phyloP scores from a whole-genome alignment of 169 alveolate species.

The Ichthyophthirius multifiliis region DNA sequence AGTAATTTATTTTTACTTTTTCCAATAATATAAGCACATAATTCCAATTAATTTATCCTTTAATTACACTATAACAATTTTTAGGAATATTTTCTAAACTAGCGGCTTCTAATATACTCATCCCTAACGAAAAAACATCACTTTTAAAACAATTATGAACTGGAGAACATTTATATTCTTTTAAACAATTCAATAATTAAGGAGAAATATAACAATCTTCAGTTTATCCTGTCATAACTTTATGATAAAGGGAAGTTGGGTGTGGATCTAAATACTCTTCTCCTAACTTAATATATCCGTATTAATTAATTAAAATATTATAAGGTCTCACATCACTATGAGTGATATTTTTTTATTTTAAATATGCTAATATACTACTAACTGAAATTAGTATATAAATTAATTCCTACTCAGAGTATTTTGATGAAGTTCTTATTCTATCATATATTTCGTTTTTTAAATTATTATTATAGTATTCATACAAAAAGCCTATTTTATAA shows the following conservation, averaged over 20 bases:
- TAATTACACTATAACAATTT: too few species aligned
- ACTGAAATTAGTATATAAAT: background rate
- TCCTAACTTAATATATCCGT: constrained; percentile 7
- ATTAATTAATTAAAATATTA: background rate
- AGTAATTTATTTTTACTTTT: too few species aligned
- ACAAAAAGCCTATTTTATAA: constrained; percentile 3
- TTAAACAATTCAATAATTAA: background rate
- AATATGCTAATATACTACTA: background rate
- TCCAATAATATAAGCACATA: too few species aligned
- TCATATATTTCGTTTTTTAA: background rate
- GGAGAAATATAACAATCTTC: constrained; percentile 12
- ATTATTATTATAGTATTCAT: constrained; percentile 12
- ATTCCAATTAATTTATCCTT: too few species aligned
- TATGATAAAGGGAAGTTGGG: background rate
- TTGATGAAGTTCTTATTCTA: background rate
- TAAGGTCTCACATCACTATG: constrained; percentile 12
- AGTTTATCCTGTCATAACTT: background rate
- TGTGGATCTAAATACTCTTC: background rate
- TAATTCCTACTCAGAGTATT: background rate
- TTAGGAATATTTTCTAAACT: background rate
- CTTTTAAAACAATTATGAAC: background rate
- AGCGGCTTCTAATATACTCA: constrained; percentile 7
- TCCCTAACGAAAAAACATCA: constrained; percentile 5
- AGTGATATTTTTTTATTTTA: background rate
- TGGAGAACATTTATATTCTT: background rate